Conservation (phyloP, 164 flowering plant species). For the Berberis vulgaris region DNA sequence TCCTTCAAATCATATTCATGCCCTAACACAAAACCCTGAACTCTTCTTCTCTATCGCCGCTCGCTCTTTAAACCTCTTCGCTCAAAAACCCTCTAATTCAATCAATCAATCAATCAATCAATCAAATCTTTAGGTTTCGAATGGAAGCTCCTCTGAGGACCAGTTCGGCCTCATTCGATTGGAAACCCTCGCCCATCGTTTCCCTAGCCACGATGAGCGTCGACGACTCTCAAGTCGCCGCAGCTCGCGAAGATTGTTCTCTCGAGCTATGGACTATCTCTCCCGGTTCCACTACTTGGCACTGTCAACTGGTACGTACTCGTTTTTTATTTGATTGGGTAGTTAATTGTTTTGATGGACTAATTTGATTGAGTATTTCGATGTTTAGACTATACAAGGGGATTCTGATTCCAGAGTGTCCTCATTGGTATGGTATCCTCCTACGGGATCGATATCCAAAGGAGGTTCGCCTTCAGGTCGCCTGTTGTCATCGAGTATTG, state of each 20-base stretch:
- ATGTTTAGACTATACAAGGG: constrained; percentile 61
- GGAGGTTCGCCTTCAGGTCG: constrained; percentile 52
- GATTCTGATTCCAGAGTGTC: constrained; percentile 53
- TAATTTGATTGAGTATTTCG: constrained; percentile 5
- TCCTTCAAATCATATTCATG: too few species aligned
- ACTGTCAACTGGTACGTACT: constrained; percentile 72
- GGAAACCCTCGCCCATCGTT: constrained; percentile 82
- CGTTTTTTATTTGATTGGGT: neutral
- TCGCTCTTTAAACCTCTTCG: too few species aligned
- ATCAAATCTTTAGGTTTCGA: too few species aligned
- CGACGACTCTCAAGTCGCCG: constrained; percentile 83
- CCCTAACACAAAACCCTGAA: too few species aligned
- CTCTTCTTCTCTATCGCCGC: too few species aligned
- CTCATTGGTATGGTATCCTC: constrained; percentile 61
- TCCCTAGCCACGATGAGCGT: constrained; percentile 83
- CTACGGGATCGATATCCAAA: constrained; percentile 20
- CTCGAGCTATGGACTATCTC: constrained; percentile 95
- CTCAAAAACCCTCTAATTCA: too few species aligned
- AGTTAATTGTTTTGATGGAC: neutral
- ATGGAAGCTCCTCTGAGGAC: too few species aligned
- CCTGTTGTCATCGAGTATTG: constrained; percentile 60
- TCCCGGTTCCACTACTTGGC: constrained; percentile 94
- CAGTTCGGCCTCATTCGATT: too few species aligned
- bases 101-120: too few species aligned
- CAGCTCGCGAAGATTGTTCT: constrained; percentile 89